phyloP scores from a whole-genome alignment of 139 green algal genomes.

The Closterium sp. region DNA sequence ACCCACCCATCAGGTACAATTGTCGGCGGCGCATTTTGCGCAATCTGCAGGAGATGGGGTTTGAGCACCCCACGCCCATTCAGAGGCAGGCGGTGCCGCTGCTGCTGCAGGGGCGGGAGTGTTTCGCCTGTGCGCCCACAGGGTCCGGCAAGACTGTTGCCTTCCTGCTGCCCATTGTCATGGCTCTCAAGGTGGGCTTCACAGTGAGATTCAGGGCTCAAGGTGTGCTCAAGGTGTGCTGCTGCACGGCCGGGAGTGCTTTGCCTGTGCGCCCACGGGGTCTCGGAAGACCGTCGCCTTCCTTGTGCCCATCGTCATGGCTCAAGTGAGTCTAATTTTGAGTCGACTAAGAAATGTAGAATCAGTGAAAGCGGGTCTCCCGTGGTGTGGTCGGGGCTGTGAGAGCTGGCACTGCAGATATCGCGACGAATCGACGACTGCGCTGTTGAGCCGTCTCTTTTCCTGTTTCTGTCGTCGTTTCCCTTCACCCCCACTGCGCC shows the following conservation, averaged over 20 bases:
- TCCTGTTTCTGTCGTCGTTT: too few species aligned
- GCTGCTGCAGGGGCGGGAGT: constrained; percentile 54
- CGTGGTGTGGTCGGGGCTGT: background rate
- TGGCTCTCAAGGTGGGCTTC: constrained; percentile 19
- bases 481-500: too few species aligned
- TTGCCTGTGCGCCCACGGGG: constrained; percentile 75
- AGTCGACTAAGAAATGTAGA: too few species aligned
- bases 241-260: constrained; percentile 35
- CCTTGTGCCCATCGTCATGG: constrained; percentile 69
- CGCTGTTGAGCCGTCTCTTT: too few species aligned
- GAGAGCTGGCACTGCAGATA: constrained; percentile 82
- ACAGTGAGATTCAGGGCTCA: too few species aligned
- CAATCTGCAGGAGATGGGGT: constrained; percentile 55
- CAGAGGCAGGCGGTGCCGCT: constrained; percentile 86
- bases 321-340: too few species aligned
- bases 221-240: constrained; percentile 51
- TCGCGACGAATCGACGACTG: too few species aligned
- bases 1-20: background rate
- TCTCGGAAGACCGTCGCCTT: constrained; percentile 86
- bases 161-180: constrained; percentile 78
- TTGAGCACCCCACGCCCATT: constrained; percentile 77
- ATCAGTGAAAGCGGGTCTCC: background rate
- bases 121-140: constrained; percentile 74
- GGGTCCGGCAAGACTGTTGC: constrained; percentile 80
- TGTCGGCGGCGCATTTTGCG: constrained; percentile 41